Evolutionary conservation across 192 early-diverging fungal species (phyloP), one percentile per base, ranked within the genome.

Genomic region (Rhizoclosmatium globosum): DNA sequence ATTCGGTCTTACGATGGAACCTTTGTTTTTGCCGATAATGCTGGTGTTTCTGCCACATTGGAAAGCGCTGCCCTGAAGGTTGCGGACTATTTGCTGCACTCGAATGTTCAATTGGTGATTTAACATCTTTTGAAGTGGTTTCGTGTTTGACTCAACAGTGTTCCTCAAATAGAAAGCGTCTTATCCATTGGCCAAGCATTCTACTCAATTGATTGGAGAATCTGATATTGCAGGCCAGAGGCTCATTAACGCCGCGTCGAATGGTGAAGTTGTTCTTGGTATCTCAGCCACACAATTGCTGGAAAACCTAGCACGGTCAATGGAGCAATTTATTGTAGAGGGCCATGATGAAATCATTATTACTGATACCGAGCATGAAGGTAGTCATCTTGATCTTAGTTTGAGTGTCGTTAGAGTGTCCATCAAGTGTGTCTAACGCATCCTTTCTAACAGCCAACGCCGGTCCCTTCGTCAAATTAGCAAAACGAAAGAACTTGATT

Each of bases 21-120:
- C 9, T 78, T 70, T 23, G 79, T 46, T 42, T 80, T 80, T 56
- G 72, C 81, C 58, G 80, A 81, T 46, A 81, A 81, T 71, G 80
- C 80, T 39, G 80, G 80, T 11, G 80, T 78, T 39, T 81, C 80
- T 23, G 74, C 74, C 7, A 78, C 81, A n/a, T 73, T 74, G 41
- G 41, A 68, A 19, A 44, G 23, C 45, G 80, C 81, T 62, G 61
- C 64, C 38, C 64, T 81, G 31, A 3, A 47, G n/a, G 64, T 81
- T 15, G 19, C 46, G 19, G 64, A 80, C 17, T 81, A 81, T 47
- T 44, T 81, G 6, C 2, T 66, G 21, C 11, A 67, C 31, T 60
- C 64, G 4, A 68, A 79, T 53, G 80, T 81, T 23, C 75, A 81
- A 59, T 59, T 81, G 19, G 73, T 79, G 45, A 57, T 48, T 47